Conservation (phyloP, 73 alveolate species). For the Paramecium pentaurelia region DNA sequence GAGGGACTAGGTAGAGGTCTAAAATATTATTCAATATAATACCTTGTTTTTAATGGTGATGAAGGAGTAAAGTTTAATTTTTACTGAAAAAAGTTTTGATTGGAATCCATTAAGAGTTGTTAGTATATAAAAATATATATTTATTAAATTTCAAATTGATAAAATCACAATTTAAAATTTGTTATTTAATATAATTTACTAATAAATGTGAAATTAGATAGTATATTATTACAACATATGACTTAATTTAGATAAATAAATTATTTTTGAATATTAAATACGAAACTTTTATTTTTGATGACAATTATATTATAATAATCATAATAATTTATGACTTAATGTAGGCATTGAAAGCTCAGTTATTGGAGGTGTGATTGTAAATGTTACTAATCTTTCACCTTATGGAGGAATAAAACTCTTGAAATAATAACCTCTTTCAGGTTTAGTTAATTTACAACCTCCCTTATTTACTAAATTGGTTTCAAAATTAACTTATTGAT, state of each 20-base stretch:
- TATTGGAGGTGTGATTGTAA: conserved; percentile 27
- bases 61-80: not conserved
- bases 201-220: not conserved
- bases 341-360: not conserved
- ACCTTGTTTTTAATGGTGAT: conserved; percentile 33
- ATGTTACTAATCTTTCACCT: not conserved
- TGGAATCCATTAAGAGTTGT: not conserved
- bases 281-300: not conserved
- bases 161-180: not conserved
- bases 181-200: not conserved
- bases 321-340: conserved; percentile 8
- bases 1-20: conserved; percentile 38
- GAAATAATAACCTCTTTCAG: conserved; percentile 44
- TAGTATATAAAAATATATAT: not conserved
- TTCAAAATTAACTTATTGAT: not conserved
- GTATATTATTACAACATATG: not conserved
- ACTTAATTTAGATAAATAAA: not conserved
- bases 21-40: not conserved
- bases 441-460: conserved; percentile 7
- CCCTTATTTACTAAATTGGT: not conserved
- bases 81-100: not conserved
- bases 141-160: conserved; percentile 23
- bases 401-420: not conserved
- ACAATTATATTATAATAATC: not conserved
- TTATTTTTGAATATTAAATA: not conserved